Percentiles rank a stretch among this genome's conserved stretches.
Evolutionary conservation across 345 rosid genomes (phyloP).

Genomic region (Melastoma malabathricum): DNA sequence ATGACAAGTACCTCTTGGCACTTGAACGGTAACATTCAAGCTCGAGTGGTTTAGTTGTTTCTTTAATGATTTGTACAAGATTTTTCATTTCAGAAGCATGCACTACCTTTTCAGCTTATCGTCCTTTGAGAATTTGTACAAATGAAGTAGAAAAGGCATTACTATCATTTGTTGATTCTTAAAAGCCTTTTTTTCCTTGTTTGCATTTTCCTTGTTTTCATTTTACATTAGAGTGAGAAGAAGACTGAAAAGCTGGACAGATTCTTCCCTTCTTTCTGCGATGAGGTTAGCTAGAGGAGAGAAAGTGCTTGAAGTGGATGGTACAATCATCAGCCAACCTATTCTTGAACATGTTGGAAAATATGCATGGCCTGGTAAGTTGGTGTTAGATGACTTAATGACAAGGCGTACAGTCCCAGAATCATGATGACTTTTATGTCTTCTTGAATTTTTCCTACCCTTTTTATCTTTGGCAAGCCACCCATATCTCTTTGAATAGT

Average conservation of each 20-base stretch:
- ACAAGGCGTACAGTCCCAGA: too few relatives aligned
- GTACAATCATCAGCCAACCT: constrained; percentile 89
- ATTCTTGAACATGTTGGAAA: constrained; percentile 96
- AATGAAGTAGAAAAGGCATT: too few relatives aligned
- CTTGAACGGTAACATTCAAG: constrained; percentile 50
- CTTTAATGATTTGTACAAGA: not conserved
- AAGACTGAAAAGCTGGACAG: constrained; percentile 74
- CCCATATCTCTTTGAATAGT: too few relatives aligned
- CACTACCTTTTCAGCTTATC: too few relatives aligned
- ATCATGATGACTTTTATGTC: too few relatives aligned
- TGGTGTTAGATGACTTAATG: too few relatives aligned
- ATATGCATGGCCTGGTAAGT: constrained; percentile 91
- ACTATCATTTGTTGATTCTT: too few relatives aligned
- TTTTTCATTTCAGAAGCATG: too few relatives aligned
- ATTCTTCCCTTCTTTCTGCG: constrained; percentile 65
- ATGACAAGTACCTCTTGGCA: constrained; percentile 65
- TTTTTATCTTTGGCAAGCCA: too few relatives aligned
- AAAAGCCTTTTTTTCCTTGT: too few relatives aligned
- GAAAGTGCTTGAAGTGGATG: constrained; percentile 83
- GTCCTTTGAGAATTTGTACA: too few relatives aligned
- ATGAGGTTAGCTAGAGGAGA: constrained; percentile 57
- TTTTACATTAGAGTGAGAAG: constrained; percentile 44
- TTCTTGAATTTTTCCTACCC: too few relatives aligned
- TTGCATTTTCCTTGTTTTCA: not conserved
- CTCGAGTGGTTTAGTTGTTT: not conserved